Evolutionary conservation across 2,329 filamentous ascomycete genomes (phyloP).

Genomic region (Fusarium sp.): DNA sequence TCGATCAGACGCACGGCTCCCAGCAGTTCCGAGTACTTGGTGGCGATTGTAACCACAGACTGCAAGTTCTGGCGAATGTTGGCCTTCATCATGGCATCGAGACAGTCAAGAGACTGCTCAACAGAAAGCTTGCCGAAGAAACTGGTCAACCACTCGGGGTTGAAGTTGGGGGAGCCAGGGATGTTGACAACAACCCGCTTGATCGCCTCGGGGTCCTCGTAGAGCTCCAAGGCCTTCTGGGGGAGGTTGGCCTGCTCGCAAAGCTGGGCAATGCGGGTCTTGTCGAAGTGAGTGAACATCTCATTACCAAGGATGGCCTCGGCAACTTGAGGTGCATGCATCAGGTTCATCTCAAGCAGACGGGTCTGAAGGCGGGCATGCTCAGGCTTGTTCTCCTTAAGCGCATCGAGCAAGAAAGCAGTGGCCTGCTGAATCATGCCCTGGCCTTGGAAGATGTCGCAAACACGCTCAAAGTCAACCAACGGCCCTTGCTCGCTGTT

Average conservation of each 20-base stretch:
- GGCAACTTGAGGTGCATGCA: constrained; percentile 96
- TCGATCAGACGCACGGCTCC: constrained; percentile 90
- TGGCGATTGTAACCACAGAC: constrained; percentile 92
- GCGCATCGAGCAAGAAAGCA: constrained; percentile 94
- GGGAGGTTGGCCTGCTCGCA: constrained; percentile 92
- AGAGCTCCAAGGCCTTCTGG: constrained; percentile 91
- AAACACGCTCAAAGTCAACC: constrained; percentile 92
- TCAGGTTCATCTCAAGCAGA: constrained; percentile 95
- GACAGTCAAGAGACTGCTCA: constrained; percentile 91
- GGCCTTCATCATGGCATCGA: constrained; percentile 94
- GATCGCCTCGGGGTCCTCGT: constrained; percentile 87
- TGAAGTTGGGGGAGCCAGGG: constrained; percentile 83
- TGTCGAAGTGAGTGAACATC: constrained; percentile 98
- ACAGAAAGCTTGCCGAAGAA: constrained; percentile 97
- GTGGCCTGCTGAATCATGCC: constrained; percentile 98
- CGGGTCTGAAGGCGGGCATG: constrained; percentile 94
- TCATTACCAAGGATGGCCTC: constrained; percentile 98
- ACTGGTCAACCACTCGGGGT: constrained; percentile 87
- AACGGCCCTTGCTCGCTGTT: constrained; percentile 89
- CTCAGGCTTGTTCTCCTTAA: constrained; percentile 94
- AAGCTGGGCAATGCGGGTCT: constrained; percentile 84
- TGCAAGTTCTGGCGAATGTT: constrained; percentile 98
- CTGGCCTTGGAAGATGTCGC: constrained; percentile 98
- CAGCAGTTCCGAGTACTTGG: constrained; percentile 96
- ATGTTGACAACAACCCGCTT: constrained; percentile 91